Evolutionary conservation across 2,329 filamentous ascomycete genomes (phyloP).

Genomic region (Pseudogymnoascus destructans): DNA sequence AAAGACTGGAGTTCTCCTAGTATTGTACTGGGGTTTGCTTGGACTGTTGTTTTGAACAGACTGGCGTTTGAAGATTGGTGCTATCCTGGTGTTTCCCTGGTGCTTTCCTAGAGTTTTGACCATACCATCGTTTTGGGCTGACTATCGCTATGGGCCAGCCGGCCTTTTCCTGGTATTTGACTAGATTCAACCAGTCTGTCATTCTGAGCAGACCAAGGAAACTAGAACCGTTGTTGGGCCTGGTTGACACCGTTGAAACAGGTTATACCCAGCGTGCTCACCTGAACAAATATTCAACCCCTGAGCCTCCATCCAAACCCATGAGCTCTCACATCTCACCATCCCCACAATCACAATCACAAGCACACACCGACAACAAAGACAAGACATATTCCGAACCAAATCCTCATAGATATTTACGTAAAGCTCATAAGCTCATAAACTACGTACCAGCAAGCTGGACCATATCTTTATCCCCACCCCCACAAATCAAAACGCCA

Average conservation of each 20-base stretch:
- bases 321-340: neutral
- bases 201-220: neutral
- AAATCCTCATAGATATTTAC: conserved; percentile 8
- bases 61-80: no score
- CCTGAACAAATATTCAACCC: neutral
- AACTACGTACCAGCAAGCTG: conserved; percentile 10
- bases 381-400: neutral
- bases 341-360: neutral
- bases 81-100: no score
- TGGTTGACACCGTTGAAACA: neutral
- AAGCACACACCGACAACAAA: neutral
- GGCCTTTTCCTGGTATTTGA: neutral
- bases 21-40: no score
- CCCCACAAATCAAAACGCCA: neutral
- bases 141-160: neutral
- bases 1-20: no score
- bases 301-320: neutral
- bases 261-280: neutral
- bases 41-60: neutral
- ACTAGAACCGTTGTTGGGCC: neutral
- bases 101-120: neutral
- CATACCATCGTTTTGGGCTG: neutral
- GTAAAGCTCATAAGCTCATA: conserved; percentile 9
- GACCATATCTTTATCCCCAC: conserved; percentile 9
- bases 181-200: neutral